Conservation (phyloP, 129 eudicot species). For the Tanacetum coccineum region DNA sequence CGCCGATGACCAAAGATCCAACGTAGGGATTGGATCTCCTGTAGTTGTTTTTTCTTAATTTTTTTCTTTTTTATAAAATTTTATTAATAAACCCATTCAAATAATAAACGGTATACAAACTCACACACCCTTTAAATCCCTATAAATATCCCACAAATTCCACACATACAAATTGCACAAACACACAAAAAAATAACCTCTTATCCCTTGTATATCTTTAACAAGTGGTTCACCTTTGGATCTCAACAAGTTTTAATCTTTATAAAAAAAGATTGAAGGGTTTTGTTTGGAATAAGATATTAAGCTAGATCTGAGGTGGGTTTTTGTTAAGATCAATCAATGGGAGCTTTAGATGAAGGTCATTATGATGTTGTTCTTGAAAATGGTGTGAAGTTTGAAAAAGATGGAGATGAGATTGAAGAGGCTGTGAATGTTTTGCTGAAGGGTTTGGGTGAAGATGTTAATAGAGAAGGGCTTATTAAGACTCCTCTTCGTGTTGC, state of each 20-base stretch:
- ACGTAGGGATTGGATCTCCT: slow-evolving; percentile 21
- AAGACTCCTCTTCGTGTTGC: slow-evolving; percentile 98
- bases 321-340: slow-evolving; percentile 29
- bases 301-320: slow-evolving; percentile 20
- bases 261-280: not conserved
- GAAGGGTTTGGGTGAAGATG: slow-evolving; percentile 88
- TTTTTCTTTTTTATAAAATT: not conserved
- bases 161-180: slow-evolving; percentile 15
- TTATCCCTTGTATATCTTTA: slow-evolving; percentile 24
- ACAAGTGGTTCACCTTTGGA: slow-evolving; percentile 25
- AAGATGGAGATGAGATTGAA: slow-evolving; percentile 54
- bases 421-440: slow-evolving; percentile 83
- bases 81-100: slow-evolving; percentile 2
- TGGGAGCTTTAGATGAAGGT: slow-evolving; percentile 91
- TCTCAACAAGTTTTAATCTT: slow-evolving; percentile 3
- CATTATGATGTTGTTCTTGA: slow-evolving; percentile 50
- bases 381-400: slow-evolving; percentile 53
- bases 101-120: slow-evolving; percentile 1
- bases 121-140: slow-evolving; percentile 18
- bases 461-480: slow-evolving; percentile 73
- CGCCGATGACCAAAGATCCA: slow-evolving; percentile 29
- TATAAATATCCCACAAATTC: slow-evolving; percentile 11
- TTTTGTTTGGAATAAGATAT: slow-evolving; percentile 13
- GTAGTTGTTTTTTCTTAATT: not conserved
- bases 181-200: slow-evolving; percentile 15